phyloP scores from a whole-genome alignment of 2,329 filamentous ascomycete species.

The Talaromyces albobiverticillius region DNA sequence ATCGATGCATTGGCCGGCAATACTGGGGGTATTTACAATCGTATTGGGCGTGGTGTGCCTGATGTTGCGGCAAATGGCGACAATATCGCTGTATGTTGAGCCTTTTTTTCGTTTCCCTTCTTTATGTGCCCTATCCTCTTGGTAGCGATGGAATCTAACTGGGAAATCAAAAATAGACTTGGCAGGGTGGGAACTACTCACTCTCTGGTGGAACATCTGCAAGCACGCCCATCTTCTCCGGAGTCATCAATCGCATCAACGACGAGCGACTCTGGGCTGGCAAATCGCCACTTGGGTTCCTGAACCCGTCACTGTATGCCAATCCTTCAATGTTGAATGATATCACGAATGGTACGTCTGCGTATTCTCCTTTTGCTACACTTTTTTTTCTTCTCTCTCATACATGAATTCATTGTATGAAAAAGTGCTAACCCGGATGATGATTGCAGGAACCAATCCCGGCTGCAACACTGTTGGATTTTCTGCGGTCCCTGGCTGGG shows the following conservation, averaged over 20 bases:
- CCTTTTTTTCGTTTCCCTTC: background rate
- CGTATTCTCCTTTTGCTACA: background rate
- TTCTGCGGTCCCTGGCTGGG: slow-evolving; percentile 23
- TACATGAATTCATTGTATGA: background rate
- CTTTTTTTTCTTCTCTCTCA: background rate
- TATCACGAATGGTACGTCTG: slow-evolving; percentile 13
- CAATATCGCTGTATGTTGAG: slow-evolving; percentile 11
- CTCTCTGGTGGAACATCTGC: slow-evolving; percentile 12
- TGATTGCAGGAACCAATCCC: slow-evolving; percentile 3
- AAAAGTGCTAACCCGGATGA: background rate
- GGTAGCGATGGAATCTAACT: background rate
- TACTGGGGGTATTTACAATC: slow-evolving; percentile 11
- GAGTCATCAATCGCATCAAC: slow-evolving; percentile 14
- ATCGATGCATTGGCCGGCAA: slow-evolving; percentile 8
- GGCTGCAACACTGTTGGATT: slow-evolving; percentile 6
- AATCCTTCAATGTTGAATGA: slow-evolving; percentile 15
- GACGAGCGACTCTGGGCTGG: slow-evolving; percentile 14
- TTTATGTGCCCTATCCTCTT: background rate
- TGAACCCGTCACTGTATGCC: slow-evolving; percentile 10
- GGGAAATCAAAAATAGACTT: background rate
- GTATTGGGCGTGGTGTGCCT: slow-evolving; percentile 9
- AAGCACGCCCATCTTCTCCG: slow-evolving; percentile 14
- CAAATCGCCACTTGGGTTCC: slow-evolving; percentile 12
- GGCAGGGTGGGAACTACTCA: slow-evolving; percentile 8
- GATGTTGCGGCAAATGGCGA: slow-evolving; percentile 14